Conservation (phyloP, 805 yeast species). For the Blastobotrys chiropterorum region DNA sequence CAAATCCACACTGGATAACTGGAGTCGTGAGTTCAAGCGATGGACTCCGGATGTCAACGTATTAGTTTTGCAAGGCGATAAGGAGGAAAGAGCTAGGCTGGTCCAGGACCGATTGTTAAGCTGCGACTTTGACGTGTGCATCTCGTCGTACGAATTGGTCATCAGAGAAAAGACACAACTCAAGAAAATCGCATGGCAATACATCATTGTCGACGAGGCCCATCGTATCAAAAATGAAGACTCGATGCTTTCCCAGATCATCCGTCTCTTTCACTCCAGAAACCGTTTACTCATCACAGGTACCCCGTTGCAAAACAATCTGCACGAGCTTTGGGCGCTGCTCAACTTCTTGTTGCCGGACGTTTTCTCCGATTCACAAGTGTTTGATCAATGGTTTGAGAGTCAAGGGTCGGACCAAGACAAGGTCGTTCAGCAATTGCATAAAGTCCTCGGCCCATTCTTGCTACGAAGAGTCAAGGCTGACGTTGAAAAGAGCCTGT, state of each 20-base stretch:
- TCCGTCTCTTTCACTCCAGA: conserved; percentile 77
- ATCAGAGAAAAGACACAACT: conserved; percentile 77
- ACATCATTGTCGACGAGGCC: conserved; percentile 90
- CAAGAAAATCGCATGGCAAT: conserved; percentile 86
- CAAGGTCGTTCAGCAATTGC: conserved; percentile 79
- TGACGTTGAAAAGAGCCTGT: conserved; percentile 84
- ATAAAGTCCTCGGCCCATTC: conserved; percentile 81
- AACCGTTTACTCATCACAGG: conserved; percentile 88
- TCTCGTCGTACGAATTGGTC: conserved; percentile 90
- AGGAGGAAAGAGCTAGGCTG: conserved; percentile 62
- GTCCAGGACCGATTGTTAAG: conserved; percentile 53
- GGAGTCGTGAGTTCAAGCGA: conserved; percentile 88
- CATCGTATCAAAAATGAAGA: conserved; percentile 95
- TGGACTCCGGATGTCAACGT: conserved; percentile 95
- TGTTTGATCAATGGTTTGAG: conserved; percentile 90
- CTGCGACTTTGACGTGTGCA: conserved; percentile 80
- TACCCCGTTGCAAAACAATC: conserved; percentile 89
- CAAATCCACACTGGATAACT: conserved; percentile 89
- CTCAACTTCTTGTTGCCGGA: conserved; percentile 87
- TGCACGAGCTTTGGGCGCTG: conserved; percentile 95
- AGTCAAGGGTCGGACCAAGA: conserved; percentile 50
- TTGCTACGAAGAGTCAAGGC: conserved; percentile 82
- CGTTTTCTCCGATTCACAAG: conserved; percentile 86
- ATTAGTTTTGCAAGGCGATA: conserved; percentile 79
- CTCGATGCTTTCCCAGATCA: conserved; percentile 82